Evolutionary conservation across 805 yeast species (phyloP).

Genomic region (Hanseniaspora clermontiae): DNA sequence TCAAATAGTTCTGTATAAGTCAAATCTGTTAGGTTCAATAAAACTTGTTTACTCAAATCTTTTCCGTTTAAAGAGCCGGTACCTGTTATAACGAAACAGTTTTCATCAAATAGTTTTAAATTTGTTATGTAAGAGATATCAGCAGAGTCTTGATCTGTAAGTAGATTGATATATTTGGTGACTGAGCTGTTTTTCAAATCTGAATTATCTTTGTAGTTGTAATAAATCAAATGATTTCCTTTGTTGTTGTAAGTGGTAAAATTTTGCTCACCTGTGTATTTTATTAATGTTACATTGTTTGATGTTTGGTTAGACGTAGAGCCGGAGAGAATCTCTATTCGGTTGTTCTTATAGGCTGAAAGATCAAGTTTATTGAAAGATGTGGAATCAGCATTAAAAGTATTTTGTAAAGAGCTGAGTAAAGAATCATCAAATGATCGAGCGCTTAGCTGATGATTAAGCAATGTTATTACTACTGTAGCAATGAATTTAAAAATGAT

Average conservation of each 20-base stretch:
- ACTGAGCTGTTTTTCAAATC: not conserved
- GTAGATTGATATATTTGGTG: slow-evolving; percentile 8
- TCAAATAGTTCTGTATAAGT: slow-evolving; percentile 23
- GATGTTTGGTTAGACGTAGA: not conserved
- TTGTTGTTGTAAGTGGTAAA: slow-evolving; percentile 18
- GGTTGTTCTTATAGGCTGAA: slow-evolving; percentile 4
- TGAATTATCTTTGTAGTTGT: slow-evolving; percentile 3
- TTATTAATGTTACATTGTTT: slow-evolving; percentile 11
- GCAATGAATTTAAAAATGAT: not conserved
- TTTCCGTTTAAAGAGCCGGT: slow-evolving; percentile 22
- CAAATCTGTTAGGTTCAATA: slow-evolving; percentile 26
- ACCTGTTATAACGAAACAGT: slow-evolving; percentile 28
- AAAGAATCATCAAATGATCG: not conserved
- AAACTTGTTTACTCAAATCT: slow-evolving; percentile 25
- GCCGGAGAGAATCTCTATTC: not conserved
- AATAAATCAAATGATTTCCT: slow-evolving; percentile 12
- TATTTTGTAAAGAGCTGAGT: not conserved
- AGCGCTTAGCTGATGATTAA: not conserved
- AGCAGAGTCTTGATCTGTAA: not conserved
- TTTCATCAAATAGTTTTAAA: slow-evolving; percentile 22
- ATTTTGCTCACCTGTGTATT: slow-evolving; percentile 25
- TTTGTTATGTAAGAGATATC: slow-evolving; percentile 7
- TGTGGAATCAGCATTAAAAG: not conserved
- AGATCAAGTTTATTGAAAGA: not conserved
- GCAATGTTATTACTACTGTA: not conserved